Evolutionary conservation across 371 early-diverging fungal genomes (phyloP).

Genomic region (Parasitella parasitica): DNA sequence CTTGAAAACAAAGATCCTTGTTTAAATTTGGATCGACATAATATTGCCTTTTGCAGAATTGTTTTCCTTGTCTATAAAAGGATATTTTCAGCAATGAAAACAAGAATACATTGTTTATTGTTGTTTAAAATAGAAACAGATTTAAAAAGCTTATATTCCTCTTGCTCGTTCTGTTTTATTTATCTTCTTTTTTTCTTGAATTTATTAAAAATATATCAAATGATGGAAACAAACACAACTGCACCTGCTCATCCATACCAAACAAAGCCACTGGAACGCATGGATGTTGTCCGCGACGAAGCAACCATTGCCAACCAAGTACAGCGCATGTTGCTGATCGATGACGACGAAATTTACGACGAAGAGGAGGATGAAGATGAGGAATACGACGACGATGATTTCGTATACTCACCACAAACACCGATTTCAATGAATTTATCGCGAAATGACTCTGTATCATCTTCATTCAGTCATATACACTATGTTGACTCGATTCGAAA

Average conservation of each 20-base stretch:
- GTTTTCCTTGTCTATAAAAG: constrained; percentile 8
- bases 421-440: not conserved
- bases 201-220: not conserved
- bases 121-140: not conserved
- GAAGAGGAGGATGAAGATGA: not conserved
- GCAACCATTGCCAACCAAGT: constrained; percentile 4
- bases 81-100: not conserved
- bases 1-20: constrained; percentile 32
- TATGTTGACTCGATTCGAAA: constrained; percentile 16
- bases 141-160: not conserved
- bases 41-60: constrained; percentile 12
- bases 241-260: not conserved
- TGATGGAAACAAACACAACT: not conserved
- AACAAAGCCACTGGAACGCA: not conserved
- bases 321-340: not conserved
- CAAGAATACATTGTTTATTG: not conserved
- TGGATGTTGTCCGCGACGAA: constrained; percentile 1
- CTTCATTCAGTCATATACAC: not conserved
- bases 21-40: not conserved
- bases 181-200: not conserved
- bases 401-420: not conserved
- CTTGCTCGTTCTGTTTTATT: not conserved
- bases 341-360: constrained; percentile 12
- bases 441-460: not conserved
- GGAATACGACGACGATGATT: constrained; percentile 1